These are phyloP conservation scores for Cymbopogon flexuosus DNA, from an alignment of 202 grass and related monocot species.

Conservation along the genomic window DNA sequence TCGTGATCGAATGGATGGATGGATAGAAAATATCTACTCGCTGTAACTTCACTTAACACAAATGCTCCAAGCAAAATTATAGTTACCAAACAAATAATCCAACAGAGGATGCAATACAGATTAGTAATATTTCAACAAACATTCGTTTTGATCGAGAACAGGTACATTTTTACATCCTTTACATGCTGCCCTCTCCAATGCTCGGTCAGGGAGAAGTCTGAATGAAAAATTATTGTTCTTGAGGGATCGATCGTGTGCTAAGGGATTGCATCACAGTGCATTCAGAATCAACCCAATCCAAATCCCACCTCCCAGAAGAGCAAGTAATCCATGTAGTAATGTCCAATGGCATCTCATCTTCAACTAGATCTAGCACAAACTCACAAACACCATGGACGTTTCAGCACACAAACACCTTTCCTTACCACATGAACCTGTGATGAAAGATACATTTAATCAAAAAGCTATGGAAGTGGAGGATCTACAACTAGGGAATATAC, in stretches of 20 bases:
- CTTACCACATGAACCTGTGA: constrained; percentile 37
- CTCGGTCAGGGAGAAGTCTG: constrained; percentile 29
- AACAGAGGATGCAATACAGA: background rate
- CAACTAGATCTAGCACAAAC: constrained; percentile 33
- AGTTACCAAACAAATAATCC: background rate
- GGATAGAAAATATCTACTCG: background rate
- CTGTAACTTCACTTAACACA: background rate
- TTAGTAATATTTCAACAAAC: constrained; percentile 39
- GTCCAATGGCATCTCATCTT: constrained; percentile 24
- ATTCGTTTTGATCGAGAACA: constrained; percentile 12
- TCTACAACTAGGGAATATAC: background rate
- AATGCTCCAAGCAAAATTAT: background rate
- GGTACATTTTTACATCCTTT: constrained; percentile 52
- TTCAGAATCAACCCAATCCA: background rate
- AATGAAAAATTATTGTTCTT: constrained; percentile 27
- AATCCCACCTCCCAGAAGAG: constrained; percentile 23
- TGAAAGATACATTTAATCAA: background rate
- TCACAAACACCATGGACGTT: constrained; percentile 33
- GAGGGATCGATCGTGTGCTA: background rate
- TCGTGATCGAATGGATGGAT: background rate
- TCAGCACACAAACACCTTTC: constrained; percentile 24
- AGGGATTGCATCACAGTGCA: background rate
- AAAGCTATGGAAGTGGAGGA: background rate
- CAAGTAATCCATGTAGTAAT: constrained; percentile 31
- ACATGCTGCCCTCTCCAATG: constrained; percentile 38